phyloP scores from a whole-genome alignment of 2,329 filamentous ascomycete species.

The Botrytis fragariae region DNA sequence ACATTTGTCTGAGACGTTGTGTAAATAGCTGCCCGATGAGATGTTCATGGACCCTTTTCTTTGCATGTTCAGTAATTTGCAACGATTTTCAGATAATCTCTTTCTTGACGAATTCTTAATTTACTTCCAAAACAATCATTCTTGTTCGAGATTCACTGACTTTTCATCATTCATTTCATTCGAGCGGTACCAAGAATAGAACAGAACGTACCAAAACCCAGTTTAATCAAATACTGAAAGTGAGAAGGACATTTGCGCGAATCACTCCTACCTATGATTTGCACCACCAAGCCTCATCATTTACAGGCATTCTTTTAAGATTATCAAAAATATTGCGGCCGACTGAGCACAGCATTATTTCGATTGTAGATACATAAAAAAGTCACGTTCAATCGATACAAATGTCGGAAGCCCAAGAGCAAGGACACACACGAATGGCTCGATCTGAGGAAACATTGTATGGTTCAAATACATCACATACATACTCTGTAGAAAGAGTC shows the following conservation, averaged over 20 bases:
- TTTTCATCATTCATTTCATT: not conserved
- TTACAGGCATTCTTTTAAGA: not conserved
- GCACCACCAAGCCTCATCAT: not conserved
- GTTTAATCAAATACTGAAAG: not conserved
- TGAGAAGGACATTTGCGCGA: not conserved
- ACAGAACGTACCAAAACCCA: not conserved
- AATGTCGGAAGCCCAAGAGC: not conserved
- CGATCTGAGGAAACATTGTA: constrained; percentile 6
- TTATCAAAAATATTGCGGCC: not conserved
- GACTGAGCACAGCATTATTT: not conserved
- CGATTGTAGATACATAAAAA: not conserved
- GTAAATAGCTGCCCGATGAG: constrained; percentile 10
- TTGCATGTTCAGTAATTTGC: not conserved
- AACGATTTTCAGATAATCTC: not conserved
- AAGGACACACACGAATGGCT: not conserved
- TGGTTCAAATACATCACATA: constrained; percentile 8
- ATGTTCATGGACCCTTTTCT: not conserved
- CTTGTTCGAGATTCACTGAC: not conserved
- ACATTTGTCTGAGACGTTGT: not conserved
- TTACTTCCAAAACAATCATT: not conserved
- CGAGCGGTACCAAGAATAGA: not conserved
- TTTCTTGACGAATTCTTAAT: not conserved
- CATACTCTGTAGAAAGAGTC: constrained; percentile 3
- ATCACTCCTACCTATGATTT: not conserved
- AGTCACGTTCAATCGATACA: not conserved